phyloP scores from a whole-genome alignment of 106 monocot genomes.

The Allium fistulosum region DNA sequence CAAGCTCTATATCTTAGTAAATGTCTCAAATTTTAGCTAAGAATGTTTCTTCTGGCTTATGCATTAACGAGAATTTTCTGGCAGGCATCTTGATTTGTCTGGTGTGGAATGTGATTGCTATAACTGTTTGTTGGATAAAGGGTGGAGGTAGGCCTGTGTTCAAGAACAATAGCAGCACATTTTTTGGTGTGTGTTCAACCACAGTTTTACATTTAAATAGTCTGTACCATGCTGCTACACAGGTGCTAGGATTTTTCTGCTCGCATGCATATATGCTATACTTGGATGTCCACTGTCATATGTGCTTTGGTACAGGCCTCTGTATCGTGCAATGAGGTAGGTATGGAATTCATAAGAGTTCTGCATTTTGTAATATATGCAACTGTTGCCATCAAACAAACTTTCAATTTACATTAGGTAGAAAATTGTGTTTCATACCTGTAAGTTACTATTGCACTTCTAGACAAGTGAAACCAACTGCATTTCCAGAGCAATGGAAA shows the following conservation, averaged over 20 bases:
- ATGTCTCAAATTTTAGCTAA: too few species aligned
- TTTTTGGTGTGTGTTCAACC: neutral
- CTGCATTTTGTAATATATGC: too few species aligned
- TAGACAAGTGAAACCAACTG: too few species aligned
- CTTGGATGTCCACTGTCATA: conserved; percentile 83
- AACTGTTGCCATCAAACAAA: too few species aligned
- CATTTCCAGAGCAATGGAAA: too few species aligned
- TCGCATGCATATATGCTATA: conserved; percentile 81
- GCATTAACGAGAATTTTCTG: too few species aligned
- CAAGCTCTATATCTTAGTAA: too few species aligned
- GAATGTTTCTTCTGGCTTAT: too few species aligned
- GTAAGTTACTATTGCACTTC: too few species aligned
- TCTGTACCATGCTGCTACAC: conserved; percentile 3
- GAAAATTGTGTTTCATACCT: too few species aligned
- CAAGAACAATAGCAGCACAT: neutral
- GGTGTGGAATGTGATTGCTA: conserved; percentile 25
- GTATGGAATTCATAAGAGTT: neutral
- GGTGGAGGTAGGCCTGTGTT: conserved; percentile 37
- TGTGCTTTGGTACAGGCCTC: conserved; percentile 89
- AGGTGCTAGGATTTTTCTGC: conserved; percentile 94
- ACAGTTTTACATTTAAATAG: neutral
- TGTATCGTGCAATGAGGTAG: conserved; percentile 92
- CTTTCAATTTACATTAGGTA: too few species aligned
- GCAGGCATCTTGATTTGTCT: conserved; percentile 29
- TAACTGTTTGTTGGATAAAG: conserved; percentile 26